A percentile compares a stretch with the other conserved stretches of the same genome.
phyloP scores from a whole-genome alignment of 192 early-diverging fungal genomes.

The Umbelopsis vinacea region DNA sequence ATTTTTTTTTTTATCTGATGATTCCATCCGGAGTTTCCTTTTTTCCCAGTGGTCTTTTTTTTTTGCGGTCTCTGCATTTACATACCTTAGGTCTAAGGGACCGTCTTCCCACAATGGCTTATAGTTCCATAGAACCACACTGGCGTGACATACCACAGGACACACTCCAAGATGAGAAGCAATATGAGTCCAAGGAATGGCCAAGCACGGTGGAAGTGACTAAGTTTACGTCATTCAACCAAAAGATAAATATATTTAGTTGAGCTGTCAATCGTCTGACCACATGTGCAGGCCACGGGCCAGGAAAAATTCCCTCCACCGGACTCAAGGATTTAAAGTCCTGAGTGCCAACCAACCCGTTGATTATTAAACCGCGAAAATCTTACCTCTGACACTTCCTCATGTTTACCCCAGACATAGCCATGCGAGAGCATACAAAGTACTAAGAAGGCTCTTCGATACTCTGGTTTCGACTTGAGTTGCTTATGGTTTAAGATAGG shows the following conservation, averaged over 20 bases:
- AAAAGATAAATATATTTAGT: neutral
- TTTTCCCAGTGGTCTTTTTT: slow-evolving; percentile 4
- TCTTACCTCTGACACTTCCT: slow-evolving; percentile 69
- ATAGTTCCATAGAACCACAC: slow-evolving; percentile 93
- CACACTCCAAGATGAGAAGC: slow-evolving; percentile 79
- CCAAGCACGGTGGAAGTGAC: slow-evolving; percentile 76
- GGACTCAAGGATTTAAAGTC: neutral
- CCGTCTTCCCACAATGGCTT: slow-evolving; percentile 81
- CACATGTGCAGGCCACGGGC: neutral
- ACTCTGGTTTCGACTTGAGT: slow-evolving; percentile 70
- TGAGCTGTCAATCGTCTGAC: slow-evolving; percentile 17
- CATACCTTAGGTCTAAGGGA: slow-evolving; percentile 71
- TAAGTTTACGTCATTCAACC: slow-evolving; percentile 24
- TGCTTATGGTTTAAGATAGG: slow-evolving; percentile 69
- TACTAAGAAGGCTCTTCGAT: slow-evolving; percentile 84
- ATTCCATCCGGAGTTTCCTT: slow-evolving; percentile 14
- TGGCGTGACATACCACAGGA: slow-evolving; percentile 87
- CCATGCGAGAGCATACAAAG: slow-evolving; percentile 89
- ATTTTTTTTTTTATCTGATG: no score
- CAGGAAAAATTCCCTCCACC: no score
- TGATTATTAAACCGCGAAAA: neutral
- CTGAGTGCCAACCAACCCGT: neutral
- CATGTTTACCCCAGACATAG: slow-evolving; percentile 90
- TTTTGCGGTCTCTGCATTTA: neutral
- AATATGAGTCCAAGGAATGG: slow-evolving; percentile 82